Conservation (phyloP, 2,329 filamentous ascomycete genomes). For the Zymoseptoria crescenta region DNA sequence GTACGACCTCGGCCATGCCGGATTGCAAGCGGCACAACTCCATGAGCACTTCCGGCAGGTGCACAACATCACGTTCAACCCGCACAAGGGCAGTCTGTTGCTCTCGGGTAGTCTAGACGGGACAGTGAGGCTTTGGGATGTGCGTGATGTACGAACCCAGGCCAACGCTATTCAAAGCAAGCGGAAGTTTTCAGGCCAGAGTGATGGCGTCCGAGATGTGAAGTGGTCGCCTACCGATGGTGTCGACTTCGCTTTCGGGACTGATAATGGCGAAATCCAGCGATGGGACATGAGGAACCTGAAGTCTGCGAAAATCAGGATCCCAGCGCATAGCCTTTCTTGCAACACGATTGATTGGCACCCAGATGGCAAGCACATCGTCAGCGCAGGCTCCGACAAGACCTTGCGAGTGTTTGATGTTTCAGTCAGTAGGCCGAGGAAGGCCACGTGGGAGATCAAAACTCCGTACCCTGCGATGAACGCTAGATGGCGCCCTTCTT, state of each 20-base stretch:
- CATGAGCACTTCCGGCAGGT: conserved; percentile 60
- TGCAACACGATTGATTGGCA: conserved; percentile 61
- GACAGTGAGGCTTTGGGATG: conserved; percentile 57
- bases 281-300: conserved; percentile 56
- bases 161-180: conserved; percentile 47
- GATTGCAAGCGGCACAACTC: conserved; percentile 53
- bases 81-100: conserved; percentile 51
- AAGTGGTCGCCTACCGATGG: conserved; percentile 58
- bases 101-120: conserved; percentile 59
- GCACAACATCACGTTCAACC: conserved; percentile 58
- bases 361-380: conserved; percentile 56
- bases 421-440: conserved; percentile 49
- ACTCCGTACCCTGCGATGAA: conserved; percentile 56
- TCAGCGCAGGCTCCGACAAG: conserved; percentile 55
- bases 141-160: conserved; percentile 44
- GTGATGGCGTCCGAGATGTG: conserved; percentile 55
- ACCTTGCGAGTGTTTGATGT: conserved; percentile 60
- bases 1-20: conserved; percentile 55
- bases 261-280: conserved; percentile 56
- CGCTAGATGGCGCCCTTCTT: conserved; percentile 55
- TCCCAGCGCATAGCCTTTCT: conserved; percentile 49
- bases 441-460: conserved; percentile 50
- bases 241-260: conserved; percentile 55
- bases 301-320: conserved; percentile 50
- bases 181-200: conserved; percentile 49